phyloP scores from a whole-genome alignment of 345 rosid species.

The Camelina laxa region DNA sequence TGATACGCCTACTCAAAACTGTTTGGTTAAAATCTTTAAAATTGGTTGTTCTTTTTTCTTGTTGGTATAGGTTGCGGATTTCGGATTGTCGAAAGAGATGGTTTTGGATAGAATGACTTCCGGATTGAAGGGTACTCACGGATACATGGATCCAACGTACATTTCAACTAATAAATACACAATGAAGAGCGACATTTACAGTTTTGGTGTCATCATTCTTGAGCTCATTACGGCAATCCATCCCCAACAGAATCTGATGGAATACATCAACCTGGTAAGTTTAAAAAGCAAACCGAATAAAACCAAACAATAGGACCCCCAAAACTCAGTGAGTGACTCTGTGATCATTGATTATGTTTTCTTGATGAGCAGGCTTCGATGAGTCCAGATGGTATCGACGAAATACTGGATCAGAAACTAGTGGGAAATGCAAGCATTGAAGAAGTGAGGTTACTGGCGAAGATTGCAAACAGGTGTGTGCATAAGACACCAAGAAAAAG shows the following conservation, averaged over 20 bases:
- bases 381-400: conserved; percentile 86
- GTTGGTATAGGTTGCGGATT: conserved; percentile 80
- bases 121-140: conserved; percentile 90
- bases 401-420: conserved; percentile 76
- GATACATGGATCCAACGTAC: conserved; percentile 87
- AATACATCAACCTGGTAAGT: conserved; percentile 84
- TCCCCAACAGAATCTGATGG: conserved; percentile 94
- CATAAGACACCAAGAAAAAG: conserved; percentile 74
- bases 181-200: conserved; percentile 84
- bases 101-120: conserved; percentile 72
- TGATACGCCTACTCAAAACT: background rate
- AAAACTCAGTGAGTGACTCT: background rate
- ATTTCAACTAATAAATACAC: conserved; percentile 84
- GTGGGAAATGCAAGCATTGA: conserved; percentile 61
- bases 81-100: conserved; percentile 92
- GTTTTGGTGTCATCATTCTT: conserved; percentile 88
- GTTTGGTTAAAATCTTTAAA: background rate
- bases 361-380: conserved; percentile 63
- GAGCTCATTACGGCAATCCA: conserved; percentile 95
- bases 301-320: too few species aligned
- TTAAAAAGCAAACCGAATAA: background rate
- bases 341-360: conserved; percentile 17
- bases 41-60: background rate
- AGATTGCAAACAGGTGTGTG: conserved; percentile 72
- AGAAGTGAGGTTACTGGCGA: conserved; percentile 76